Conservation (phyloP, 148 eudicot genomes). For the Tetragonia tetragonoides region DNA sequence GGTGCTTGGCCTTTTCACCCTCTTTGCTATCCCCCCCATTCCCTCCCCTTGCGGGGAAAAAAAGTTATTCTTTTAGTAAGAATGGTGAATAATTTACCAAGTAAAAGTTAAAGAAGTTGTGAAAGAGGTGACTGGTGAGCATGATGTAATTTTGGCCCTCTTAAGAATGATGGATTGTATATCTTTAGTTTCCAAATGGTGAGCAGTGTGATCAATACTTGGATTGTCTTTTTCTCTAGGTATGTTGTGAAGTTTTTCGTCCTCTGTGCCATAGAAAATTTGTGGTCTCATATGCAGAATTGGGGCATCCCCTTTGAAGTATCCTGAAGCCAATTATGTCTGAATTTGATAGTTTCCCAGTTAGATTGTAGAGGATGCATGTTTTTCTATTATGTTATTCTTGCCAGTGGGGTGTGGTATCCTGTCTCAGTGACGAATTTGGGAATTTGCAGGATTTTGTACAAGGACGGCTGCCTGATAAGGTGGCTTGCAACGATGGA, state of each 20-base stretch:
- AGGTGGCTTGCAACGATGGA: slow-evolving; percentile 74
- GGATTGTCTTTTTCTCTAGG: too few relatives aligned
- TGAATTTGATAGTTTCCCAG: not conserved
- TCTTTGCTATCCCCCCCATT: not conserved
- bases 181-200: not conserved
- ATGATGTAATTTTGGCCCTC: not conserved
- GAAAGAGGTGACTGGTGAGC: not conserved
- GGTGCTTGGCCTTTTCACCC: not conserved
- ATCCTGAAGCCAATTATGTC: not conserved
- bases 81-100: not conserved
- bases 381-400: not conserved
- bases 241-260: too few relatives aligned
- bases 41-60: too few relatives aligned
- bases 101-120: not conserved
- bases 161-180: not conserved
- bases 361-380: not conserved
- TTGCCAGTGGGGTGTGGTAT: not conserved
- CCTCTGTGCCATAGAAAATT: not conserved
- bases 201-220: not conserved
- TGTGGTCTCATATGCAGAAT: not conserved
- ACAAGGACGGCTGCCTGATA: slow-evolving; percentile 63
- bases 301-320: not conserved
- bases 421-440: slow-evolving; percentile 4
- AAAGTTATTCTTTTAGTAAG: not conserved
- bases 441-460: slow-evolving; percentile 53